A percentile compares a stretch with the other conserved stretches of the same genome.
These are phyloP conservation scores for Purshia tridentata DNA, from an alignment of 306 rosid species.

Conservation along the genomic window DNA sequence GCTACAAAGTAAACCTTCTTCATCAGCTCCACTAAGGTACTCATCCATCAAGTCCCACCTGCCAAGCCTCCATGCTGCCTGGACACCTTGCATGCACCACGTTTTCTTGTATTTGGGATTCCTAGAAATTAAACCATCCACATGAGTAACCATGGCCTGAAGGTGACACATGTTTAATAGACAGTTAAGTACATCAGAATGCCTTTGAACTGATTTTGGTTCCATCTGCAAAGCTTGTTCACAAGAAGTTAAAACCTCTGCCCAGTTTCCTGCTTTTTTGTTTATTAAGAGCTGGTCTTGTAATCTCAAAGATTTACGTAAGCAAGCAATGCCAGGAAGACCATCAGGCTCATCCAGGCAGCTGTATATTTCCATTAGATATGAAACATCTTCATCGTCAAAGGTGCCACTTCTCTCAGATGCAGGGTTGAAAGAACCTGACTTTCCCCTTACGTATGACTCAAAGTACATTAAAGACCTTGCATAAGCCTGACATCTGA, in stretches of 20 bases:
- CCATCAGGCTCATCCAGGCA: conserved; percentile 97
- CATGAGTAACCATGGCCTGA: conserved; percentile 97
- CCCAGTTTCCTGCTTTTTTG: conserved; percentile 96
- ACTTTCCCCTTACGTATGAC: conserved; percentile 71
- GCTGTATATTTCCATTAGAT: conserved; percentile 91
- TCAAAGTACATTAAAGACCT: conserved; percentile 97
- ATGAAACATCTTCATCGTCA: conserved; percentile 79
- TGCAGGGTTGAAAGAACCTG: conserved; percentile 98
- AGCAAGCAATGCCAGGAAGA: conserved; percentile 78
- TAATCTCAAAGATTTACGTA: conserved; percentile 67
- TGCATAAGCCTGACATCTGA: conserved; percentile 92
- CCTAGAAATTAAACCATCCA: conserved; percentile 90
- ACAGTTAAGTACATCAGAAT: conserved; percentile 93
- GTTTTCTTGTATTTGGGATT: conserved; percentile 83
- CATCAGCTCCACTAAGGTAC: conserved; percentile 87
- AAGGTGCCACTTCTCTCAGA: conserved; percentile 83
- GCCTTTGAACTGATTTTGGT: conserved; percentile 85
- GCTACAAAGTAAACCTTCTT: conserved; percentile 81
- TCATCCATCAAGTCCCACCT: conserved; percentile 99
- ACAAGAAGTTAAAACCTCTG: conserved; percentile 86
- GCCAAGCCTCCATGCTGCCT: conserved; percentile 99
- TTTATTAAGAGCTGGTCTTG: conserved; percentile 88
- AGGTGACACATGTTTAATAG: conserved; percentile 96
- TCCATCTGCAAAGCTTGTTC: conserved; percentile 99
- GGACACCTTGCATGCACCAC: conserved; percentile 99